Percentiles rank a stretch among this genome's conserved stretches.
Conservation (phyloP, 148 eudicot species). For the Nyssa sinensis region DNA sequence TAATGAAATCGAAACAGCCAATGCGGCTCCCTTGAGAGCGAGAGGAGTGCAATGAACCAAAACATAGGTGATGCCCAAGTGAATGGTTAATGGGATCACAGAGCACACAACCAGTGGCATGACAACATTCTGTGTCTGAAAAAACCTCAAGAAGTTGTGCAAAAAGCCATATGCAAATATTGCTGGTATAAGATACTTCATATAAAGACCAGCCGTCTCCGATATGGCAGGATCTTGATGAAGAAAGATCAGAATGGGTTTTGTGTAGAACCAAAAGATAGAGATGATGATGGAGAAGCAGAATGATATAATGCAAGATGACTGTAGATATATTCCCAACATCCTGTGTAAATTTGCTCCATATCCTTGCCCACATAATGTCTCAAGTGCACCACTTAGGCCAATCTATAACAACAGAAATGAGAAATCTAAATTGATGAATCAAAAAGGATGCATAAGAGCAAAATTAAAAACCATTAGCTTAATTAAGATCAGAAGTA, state of each 20-base stretch:
- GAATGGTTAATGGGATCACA: constrained; percentile 43
- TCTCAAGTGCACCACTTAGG: constrained; percentile 85
- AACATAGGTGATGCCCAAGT: constrained; percentile 38
- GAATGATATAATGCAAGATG: constrained; percentile 65
- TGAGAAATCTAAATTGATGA: background rate
- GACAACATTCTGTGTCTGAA: constrained; percentile 60
- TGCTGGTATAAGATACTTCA: constrained; percentile 61
- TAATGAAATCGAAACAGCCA: constrained; percentile 55
- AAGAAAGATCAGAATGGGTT: constrained; percentile 50
- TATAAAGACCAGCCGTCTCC: constrained; percentile 51
- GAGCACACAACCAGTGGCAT: constrained; percentile 52
- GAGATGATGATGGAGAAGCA: constrained; percentile 55
- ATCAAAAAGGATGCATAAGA: background rate
- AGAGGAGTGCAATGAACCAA: constrained; percentile 48
- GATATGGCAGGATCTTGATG: constrained; percentile 62
- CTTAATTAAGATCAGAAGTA: no score
- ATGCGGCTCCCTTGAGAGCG: constrained; percentile 52
- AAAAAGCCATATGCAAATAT: constrained; percentile 52
- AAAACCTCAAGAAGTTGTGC: constrained; percentile 64
- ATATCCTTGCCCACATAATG: constrained; percentile 87
- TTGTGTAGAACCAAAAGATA: constrained; percentile 67
- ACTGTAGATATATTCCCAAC: constrained; percentile 80
- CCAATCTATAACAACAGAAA: constrained; percentile 38
- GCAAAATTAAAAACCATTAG: no score
- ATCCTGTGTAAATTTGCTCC: constrained; percentile 61